Percentiles rank a stretch among this genome's conserved stretches.
phyloP scores from a whole-genome alignment of 495 filamentous ascomycete genomes.

The Podospora comata region DNA sequence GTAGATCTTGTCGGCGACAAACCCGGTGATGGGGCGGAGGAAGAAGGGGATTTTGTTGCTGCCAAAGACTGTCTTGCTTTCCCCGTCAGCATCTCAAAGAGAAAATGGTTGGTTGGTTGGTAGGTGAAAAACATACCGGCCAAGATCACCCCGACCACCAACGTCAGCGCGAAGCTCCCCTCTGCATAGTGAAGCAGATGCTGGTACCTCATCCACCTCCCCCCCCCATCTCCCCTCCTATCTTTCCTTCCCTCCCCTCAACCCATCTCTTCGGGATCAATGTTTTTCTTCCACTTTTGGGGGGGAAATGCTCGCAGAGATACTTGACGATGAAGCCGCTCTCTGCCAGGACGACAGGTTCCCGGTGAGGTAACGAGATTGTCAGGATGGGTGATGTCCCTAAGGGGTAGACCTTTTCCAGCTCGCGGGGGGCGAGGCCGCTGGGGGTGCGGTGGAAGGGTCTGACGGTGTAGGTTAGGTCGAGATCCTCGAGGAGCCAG shows the following conservation, averaged over 20 bases:
- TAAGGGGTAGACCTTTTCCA: constrained; percentile 76
- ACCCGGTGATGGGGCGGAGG: constrained; percentile 68
- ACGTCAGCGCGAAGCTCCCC: constrained; percentile 34
- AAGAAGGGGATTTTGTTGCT: constrained; percentile 67
- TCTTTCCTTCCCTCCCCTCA: constrained; percentile 49
- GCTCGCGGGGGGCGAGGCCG: constrained; percentile 63
- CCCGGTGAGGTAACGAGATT: constrained; percentile 35
- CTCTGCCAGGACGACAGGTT: constrained; percentile 67
- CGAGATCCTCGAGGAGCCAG: constrained; percentile 84
- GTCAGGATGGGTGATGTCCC: constrained; percentile 79
- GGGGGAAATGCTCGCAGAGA: constrained; percentile 66
- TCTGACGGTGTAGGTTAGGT: constrained; percentile 72
- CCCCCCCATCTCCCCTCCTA: constrained; percentile 61
- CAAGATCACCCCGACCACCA: constrained; percentile 23
- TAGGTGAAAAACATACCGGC: constrained; percentile 14
- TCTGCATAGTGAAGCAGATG: constrained; percentile 83
- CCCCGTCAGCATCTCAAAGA: no score
- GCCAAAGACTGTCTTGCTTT: no score
- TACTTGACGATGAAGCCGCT: constrained; percentile 78
- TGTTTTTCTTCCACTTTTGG: constrained; percentile 24
- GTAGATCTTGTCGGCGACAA: constrained; percentile 62
- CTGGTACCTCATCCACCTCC: constrained; percentile 72
- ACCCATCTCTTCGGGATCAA: constrained; percentile 64
- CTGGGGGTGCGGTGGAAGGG: constrained; percentile 61
- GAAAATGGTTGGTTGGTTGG: no score